phyloP scores from a whole-genome alignment of 1,284 basidiomycete genomes.

The Cutaneotrichosporon spelunceum region DNA sequence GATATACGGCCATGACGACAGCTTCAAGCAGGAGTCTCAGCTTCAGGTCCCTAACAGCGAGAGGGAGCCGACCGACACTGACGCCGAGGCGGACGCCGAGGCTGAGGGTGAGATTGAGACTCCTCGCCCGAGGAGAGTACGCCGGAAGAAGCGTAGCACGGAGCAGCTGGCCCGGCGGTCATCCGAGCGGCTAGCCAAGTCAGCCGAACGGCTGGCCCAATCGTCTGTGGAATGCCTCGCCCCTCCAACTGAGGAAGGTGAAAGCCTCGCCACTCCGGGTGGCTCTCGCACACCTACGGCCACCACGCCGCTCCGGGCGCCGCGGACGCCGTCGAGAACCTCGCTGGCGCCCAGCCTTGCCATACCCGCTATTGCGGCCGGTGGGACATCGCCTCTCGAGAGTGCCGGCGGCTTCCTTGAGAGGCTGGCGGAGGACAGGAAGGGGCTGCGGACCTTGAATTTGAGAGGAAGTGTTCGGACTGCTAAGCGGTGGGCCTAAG shows the following conservation, averaged over 20 bases:
- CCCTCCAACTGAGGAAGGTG: neutral
- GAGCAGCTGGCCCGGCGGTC: neutral
- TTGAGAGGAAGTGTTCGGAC: neutral
- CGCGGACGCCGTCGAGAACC: neutral
- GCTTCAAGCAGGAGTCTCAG: neutral
- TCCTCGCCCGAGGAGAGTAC: neutral
- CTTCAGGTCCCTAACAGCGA: no score
- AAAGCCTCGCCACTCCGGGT: neutral
- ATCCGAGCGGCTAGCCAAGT: neutral
- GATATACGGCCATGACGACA: neutral
- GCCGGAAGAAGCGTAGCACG: neutral
- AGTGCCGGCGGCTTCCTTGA: neutral
- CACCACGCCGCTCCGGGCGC: neutral
- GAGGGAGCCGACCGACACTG: neutral
- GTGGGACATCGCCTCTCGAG: neutral
- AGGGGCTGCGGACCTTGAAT: neutral
- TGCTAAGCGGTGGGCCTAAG: neutral
- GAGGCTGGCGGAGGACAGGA: neutral
- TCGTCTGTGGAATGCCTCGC: neutral
- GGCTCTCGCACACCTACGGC: neutral
- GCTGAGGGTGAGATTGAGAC: neutral
- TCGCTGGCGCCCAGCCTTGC: neutral
- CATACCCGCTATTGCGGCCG: neutral
- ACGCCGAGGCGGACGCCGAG: conserved; percentile 3
- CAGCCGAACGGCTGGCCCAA: neutral